Evolutionary conservation across 2,329 filamentous ascomycete species (phyloP).

Genomic region (Xenoacremonium recifei): DNA sequence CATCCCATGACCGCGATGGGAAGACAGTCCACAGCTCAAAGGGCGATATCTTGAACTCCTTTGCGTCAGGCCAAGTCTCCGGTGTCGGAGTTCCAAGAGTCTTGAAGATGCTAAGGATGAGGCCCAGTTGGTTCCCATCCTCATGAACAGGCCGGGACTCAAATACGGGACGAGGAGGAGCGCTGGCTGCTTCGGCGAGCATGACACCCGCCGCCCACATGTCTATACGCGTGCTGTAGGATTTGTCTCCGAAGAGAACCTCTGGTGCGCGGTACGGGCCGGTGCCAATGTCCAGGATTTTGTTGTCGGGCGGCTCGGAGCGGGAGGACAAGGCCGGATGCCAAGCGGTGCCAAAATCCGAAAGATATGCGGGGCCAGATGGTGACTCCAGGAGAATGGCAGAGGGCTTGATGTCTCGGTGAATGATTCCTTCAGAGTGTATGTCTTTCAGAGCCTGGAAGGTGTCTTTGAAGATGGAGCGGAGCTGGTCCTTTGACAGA

Average conservation of each 20-base stretch:
- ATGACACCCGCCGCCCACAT: conserved; percentile 89
- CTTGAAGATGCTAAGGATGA: conserved; percentile 91
- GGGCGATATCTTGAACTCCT: conserved; percentile 66
- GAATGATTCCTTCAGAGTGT: conserved; percentile 76
- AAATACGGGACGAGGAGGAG: conserved; percentile 65
- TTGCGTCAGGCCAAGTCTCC: conserved; percentile 81
- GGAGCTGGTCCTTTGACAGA: conserved; percentile 31
- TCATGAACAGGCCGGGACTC: conserved; percentile 71
- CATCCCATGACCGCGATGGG: conserved; percentile 63
- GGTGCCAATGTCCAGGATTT: conserved; percentile 92
- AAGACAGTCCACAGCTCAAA: conserved; percentile 90
- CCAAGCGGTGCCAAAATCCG: conserved; percentile 94
- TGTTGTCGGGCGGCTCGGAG: conserved; percentile 66
- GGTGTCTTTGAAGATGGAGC: conserved; percentile 59
- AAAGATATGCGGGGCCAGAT: conserved; percentile 71
- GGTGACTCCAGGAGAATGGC: conserved; percentile 73
- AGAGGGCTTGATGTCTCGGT: conserved; percentile 91
- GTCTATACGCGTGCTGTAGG: conserved; percentile 73
- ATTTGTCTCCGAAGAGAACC: conserved; percentile 77
- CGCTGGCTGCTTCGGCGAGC: conserved; percentile 69
- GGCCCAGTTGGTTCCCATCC: conserved; percentile 84
- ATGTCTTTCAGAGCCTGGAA: conserved; percentile 70
- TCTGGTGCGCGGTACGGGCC: conserved; percentile 90
- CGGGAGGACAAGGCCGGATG: conserved; percentile 55
- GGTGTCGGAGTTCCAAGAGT: conserved; percentile 82